phyloP scores from a whole-genome alignment of 2,329 filamentous ascomycete genomes.

The Colletotrichum lupini region DNA sequence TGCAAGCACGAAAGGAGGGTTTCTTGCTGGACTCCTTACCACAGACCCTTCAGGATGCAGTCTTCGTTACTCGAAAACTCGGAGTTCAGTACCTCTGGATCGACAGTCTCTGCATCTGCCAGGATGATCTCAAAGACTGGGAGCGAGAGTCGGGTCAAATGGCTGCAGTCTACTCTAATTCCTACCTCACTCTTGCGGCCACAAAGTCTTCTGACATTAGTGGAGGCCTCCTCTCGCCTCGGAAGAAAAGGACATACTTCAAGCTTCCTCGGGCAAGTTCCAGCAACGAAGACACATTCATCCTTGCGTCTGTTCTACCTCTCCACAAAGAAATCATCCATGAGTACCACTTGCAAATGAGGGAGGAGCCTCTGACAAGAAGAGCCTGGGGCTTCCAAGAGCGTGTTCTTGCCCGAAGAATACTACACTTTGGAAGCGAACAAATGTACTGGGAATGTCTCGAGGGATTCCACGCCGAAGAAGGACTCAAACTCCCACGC shows the following conservation, averaged over 20 bases:
- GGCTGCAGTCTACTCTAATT: constrained; percentile 41
- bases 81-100: constrained; percentile 44
- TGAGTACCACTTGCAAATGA: constrained; percentile 4
- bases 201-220: constrained; percentile 35
- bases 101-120: constrained; percentile 46
- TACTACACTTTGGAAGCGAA: constrained; percentile 40
- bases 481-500: constrained; percentile 2
- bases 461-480: constrained; percentile 15
- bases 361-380: constrained; percentile 10
- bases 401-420: constrained; percentile 40
- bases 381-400: constrained; percentile 46
- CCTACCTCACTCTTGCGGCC: constrained; percentile 41
- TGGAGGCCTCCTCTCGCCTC: constrained; percentile 37
- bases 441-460: constrained; percentile 33
- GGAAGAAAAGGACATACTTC: constrained; percentile 1
- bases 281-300: neutral
- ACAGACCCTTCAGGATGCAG: constrained; percentile 40
- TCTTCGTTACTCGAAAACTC: constrained; percentile 38
- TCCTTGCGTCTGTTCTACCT: constrained; percentile 3
- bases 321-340: constrained; percentile 6
- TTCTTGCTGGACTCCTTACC: constrained; percentile 30
- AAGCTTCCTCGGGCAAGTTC: neutral
- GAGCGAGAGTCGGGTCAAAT: constrained; percentile 38
- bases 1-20: constrained; percentile 6
- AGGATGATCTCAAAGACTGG: constrained; percentile 42